Conservation (phyloP, 306 rosid genomes). For the Gleditsia sinensis region DNA sequence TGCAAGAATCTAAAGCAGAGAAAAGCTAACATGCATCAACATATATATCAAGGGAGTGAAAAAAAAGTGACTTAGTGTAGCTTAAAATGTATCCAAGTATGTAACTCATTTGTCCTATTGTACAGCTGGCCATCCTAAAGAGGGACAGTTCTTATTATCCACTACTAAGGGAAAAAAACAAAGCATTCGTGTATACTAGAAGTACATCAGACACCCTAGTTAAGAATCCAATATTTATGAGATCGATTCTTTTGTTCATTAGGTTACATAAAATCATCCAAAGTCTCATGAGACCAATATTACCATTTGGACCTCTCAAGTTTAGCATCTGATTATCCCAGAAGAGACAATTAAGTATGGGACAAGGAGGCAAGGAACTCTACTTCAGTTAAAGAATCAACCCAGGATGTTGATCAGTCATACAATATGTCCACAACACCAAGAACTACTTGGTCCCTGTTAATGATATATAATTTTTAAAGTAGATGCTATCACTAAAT, state of each 20-base stretch:
- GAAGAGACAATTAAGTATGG: not conserved
- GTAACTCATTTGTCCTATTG: not conserved
- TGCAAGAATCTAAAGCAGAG: not conserved
- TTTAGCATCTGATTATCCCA: not conserved
- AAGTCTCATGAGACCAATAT: not conserved
- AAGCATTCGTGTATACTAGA: not conserved
- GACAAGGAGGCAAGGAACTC: not conserved
- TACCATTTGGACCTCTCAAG: not conserved
- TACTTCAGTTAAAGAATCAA: not conserved
- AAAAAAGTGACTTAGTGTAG: not conserved
- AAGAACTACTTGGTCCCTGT: not conserved
- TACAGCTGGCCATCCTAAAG: not conserved
- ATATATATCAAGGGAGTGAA: not conserved
- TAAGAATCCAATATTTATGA: not conserved
- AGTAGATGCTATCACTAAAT: not conserved
- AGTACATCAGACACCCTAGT: not conserved
- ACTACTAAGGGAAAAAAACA: not conserved
- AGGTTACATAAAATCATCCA: not conserved
- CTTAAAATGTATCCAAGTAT: too few relatives aligned
- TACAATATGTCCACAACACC: not conserved
- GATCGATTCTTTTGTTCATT: not conserved
- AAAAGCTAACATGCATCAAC: constrained; percentile 6
- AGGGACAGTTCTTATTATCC: not conserved
- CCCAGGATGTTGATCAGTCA: not conserved
- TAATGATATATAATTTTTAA: not conserved